Base-by-base conservation (phyloP, 495 filamentous ascomycete genomes). In the Aspergillus incahuasiensis region DNA sequence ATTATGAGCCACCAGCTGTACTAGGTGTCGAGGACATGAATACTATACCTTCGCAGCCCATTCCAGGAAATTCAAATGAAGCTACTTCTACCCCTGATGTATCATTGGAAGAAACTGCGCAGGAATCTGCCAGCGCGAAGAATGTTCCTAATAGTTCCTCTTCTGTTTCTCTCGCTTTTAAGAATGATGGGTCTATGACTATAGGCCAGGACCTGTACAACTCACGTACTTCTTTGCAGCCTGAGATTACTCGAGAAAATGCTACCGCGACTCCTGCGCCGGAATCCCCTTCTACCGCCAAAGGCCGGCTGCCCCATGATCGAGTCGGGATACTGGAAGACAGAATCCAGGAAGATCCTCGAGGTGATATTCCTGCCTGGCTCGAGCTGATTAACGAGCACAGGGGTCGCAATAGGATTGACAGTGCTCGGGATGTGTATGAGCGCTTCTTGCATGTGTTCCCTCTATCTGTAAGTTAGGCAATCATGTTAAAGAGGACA, bases 321-420 rank as follows among this genome's bases (percentile, higher is more conserved):
- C 80, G 79, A 50, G 79, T 95, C 60, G 88, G 90, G 11, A 86
- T 92, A 39, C 77, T 97, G 56, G 91, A 98, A 71, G 90, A 95
- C 63, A 81, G 92, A 57, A 87, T 96, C 64, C 83, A 83, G 56
- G 89, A 97, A 60, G 94, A 97, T 67, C 89, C 95, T 24, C 84
- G 87, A 55, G 94, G 92, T 57, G 94, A 97, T 64, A 78, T 92
- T 59, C 84, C 91, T 46, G 90, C 92, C 15, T 98, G 94, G 94
- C 70, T 92, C 61, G 79, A 79, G 54, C 77, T 98, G 63, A 91
- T 98, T 68, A 79, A 79, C 57, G 92, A 97, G 70, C 86, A 96
- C 67, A 85, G 85, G 59, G 80, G 82, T 63, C 88, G 88, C 61
- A 84, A 85, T 66, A 91, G 92, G 68, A 69, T 91, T 51, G 88